Percentiles rank a stretch among this genome's conserved stretches.
Conservation (phyloP, 768 basidiomycete species). For the Boletus barrowsii region DNA sequence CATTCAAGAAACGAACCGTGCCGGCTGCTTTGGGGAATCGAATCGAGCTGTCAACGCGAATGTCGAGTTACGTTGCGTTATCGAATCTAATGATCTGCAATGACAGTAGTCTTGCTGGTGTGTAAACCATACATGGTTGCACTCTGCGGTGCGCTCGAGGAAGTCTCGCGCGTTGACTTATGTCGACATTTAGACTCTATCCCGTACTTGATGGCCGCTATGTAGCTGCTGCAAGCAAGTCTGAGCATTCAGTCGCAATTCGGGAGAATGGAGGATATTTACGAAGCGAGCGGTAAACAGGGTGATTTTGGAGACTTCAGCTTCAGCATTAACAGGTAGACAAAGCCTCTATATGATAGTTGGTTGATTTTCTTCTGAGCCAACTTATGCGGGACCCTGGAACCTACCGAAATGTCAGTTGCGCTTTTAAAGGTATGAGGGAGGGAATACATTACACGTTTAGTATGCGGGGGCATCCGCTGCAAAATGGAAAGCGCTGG, state of each 20-base stretch:
- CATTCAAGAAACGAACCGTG: conserved; percentile 7
- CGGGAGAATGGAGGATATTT: background rate
- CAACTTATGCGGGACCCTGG: background rate
- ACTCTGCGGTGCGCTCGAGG: background rate
- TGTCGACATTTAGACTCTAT: background rate
- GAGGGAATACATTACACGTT: too few relatives aligned
- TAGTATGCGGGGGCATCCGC: background rate
- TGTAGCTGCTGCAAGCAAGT: background rate
- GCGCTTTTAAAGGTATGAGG: background rate
- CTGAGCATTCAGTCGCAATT: background rate
- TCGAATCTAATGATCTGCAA: conserved; percentile 3
- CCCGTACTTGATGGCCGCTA: background rate
- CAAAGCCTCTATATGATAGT: background rate
- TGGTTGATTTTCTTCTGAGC: background rate
- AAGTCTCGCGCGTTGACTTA: too few relatives aligned
- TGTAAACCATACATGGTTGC: background rate
- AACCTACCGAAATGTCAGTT: background rate
- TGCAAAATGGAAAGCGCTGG: background rate
- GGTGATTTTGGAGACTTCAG: background rate
- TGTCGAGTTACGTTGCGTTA: background rate
- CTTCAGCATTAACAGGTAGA: background rate
- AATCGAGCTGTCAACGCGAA: background rate
- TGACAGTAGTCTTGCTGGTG: background rate
- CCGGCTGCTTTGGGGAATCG: background rate
- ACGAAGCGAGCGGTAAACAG: background rate